Evolutionary conservation across 2,329 filamentous ascomycete genomes (phyloP).

Genomic region (Pseudogymnoascus destructans): DNA sequence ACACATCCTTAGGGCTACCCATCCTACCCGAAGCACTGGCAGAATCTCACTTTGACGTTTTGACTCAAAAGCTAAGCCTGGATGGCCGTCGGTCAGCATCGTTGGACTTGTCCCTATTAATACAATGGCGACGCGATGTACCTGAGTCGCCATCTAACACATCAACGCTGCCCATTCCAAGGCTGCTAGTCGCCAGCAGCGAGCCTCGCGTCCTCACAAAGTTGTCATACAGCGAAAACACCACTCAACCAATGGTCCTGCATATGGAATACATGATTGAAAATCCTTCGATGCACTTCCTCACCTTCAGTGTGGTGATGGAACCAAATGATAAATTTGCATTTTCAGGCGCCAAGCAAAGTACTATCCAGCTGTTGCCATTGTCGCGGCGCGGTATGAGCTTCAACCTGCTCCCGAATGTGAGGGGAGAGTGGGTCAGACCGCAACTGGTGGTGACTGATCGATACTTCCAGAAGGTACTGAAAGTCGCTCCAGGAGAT

Average conservation of each 20-base stretch:
- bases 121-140: slow-evolving; percentile 59
- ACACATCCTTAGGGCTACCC: slow-evolving; percentile 21
- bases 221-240: slow-evolving; percentile 31
- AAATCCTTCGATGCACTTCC: slow-evolving; percentile 86
- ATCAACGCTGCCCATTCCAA: slow-evolving; percentile 62
- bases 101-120: slow-evolving; percentile 60
- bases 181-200: slow-evolving; percentile 64
- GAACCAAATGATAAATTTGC: slow-evolving; percentile 87
- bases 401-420: slow-evolving; percentile 60
- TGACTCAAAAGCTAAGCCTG: slow-evolving; percentile 61
- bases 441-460: slow-evolving; percentile 70
- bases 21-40: slow-evolving; percentile 56
- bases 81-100: slow-evolving; percentile 69
- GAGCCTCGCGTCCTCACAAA: slow-evolving; percentile 68
- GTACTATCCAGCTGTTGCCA: slow-evolving; percentile 68
- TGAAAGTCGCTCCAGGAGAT: slow-evolving; percentile 68
- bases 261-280: slow-evolving; percentile 62
- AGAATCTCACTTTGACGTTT: slow-evolving; percentile 59
- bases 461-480: slow-evolving; percentile 83
- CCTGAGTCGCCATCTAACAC: slow-evolving; percentile 35
- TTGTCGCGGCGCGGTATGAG: slow-evolving; percentile 61
- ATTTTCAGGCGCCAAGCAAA: slow-evolving; percentile 78
- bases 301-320: slow-evolving; percentile 87
- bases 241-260: slow-evolving; percentile 23
- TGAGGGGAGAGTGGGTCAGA: slow-evolving; percentile 52